Conservation (phyloP, 2,329 filamentous ascomycete genomes). For the Ophiostoma sp. region DNA sequence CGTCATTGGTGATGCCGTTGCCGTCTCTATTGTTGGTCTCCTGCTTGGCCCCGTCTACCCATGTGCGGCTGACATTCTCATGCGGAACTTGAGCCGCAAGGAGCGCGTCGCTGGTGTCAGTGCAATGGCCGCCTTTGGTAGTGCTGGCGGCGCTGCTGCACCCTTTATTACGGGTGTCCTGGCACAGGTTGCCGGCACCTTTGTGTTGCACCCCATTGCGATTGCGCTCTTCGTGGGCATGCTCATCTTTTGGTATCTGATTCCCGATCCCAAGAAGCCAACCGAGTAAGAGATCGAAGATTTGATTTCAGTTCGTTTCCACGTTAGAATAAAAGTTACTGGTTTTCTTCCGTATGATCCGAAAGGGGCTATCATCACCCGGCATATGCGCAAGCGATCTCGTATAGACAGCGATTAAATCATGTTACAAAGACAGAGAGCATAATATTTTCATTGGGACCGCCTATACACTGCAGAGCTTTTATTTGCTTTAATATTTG, state of each 20-base stretch:
- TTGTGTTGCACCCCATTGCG: constrained; percentile 61
- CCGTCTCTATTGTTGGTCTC: constrained; percentile 65
- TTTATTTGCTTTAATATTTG: no score
- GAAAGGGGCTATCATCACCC: no score
- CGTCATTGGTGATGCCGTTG: constrained; percentile 63
- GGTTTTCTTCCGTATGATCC: no score
- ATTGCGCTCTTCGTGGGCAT: constrained; percentile 61
- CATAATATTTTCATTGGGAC: no score
- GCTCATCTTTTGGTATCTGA: constrained; percentile 57
- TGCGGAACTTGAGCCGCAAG: constrained; percentile 52
- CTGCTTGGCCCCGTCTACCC: constrained; percentile 76
- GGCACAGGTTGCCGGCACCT: constrained; percentile 58
- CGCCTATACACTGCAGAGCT: no score
- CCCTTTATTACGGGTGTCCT: constrained; percentile 62
- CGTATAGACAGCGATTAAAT: no score
- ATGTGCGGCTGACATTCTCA: constrained; percentile 61
- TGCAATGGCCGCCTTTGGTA: constrained; percentile 65
- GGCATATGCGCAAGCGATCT: no score
- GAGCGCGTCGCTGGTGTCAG: constrained; percentile 60
- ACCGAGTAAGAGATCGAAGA: constrained; percentile 42
- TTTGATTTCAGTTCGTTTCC: neutral
- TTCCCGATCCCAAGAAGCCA: constrained; percentile 56
- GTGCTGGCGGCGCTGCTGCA: constrained; percentile 61
- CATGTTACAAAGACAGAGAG: no score
- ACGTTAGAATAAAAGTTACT: no score